phyloP scores from a whole-genome alignment of 2,329 filamentous ascomycete genomes.

The Podosphaera xanthii region DNA sequence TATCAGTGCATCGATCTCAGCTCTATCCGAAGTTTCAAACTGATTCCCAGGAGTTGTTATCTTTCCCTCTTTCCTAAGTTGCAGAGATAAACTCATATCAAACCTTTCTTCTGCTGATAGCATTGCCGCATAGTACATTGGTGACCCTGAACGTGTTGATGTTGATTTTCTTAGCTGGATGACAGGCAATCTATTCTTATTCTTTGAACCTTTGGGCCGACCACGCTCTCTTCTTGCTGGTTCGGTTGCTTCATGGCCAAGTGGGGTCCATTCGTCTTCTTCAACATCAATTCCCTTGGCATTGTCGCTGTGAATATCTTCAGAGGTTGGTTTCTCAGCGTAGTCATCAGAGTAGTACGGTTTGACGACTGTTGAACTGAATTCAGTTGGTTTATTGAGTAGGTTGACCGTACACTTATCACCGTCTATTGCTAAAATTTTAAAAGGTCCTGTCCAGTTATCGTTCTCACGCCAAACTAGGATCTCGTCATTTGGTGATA shows the following conservation, averaged over 20 bases:
- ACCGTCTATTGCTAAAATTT: neutral
- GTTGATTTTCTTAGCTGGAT: neutral
- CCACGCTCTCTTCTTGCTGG: neutral
- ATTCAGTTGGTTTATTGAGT: neutral
- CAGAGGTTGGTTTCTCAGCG: neutral
- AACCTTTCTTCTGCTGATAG: neutral
- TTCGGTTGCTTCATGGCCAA: neutral
- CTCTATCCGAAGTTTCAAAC: neutral
- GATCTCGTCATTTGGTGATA: neutral
- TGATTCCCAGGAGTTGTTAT: neutral
- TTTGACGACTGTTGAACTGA: neutral
- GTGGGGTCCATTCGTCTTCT: neutral
- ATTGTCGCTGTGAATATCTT: neutral
- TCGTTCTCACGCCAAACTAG: constrained; percentile 3
- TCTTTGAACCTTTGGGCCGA: neutral
- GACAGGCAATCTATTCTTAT: neutral
- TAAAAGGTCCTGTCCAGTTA: neutral
- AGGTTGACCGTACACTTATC: neutral
- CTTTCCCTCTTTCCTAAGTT: neutral
- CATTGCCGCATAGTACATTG: neutral
- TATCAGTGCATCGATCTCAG: neutral
- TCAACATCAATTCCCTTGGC: neutral
- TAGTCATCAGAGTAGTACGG: neutral
- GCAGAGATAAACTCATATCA: neutral
- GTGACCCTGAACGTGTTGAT: neutral